These are phyloP conservation scores for Ministeria vibrans DNA, from an alignment of 78 protist genomes.

Conservation along the genomic window DNA sequence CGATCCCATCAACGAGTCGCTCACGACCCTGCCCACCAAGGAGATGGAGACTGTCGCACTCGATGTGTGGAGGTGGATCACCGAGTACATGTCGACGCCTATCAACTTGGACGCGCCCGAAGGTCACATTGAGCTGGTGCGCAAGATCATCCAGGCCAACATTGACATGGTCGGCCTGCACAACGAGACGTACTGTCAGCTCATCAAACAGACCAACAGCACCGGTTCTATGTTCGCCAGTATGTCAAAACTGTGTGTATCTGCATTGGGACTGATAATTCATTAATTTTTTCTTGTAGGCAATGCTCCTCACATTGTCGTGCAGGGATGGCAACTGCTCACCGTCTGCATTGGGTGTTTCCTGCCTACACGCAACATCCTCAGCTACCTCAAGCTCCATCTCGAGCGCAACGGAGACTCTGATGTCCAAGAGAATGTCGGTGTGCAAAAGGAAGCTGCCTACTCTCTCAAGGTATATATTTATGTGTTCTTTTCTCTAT, in stretches of 20 bases:
- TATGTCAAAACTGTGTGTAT: too few relatives aligned
- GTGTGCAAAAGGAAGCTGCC: too few relatives aligned
- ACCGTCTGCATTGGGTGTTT: not conserved
- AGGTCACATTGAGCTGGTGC: not conserved
- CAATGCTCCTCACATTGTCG: not conserved
- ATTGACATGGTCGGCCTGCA: not conserved
- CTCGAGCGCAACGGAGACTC: not conserved
- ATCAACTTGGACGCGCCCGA: not conserved
- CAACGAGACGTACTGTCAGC: conserved; percentile 5
- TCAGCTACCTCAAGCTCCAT: not conserved
- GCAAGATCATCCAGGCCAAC: not conserved
- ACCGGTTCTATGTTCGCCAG: not conserved
- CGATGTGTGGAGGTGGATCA: not conserved
- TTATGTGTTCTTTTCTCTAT: too few relatives aligned
- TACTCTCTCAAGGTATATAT: too few relatives aligned
- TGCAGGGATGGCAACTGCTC: not conserved
- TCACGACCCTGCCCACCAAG: not conserved
- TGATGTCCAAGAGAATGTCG: too few relatives aligned
- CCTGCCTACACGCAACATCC: not conserved
- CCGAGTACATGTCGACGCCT: not conserved
- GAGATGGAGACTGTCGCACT: not conserved
- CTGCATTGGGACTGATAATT: not conserved
- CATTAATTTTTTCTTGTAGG: not conserved
- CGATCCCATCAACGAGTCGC: not conserved
- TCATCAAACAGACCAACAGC: not conserved